Conservation (phyloP, 306 rosid species). For the Citrullus amarus region DNA sequence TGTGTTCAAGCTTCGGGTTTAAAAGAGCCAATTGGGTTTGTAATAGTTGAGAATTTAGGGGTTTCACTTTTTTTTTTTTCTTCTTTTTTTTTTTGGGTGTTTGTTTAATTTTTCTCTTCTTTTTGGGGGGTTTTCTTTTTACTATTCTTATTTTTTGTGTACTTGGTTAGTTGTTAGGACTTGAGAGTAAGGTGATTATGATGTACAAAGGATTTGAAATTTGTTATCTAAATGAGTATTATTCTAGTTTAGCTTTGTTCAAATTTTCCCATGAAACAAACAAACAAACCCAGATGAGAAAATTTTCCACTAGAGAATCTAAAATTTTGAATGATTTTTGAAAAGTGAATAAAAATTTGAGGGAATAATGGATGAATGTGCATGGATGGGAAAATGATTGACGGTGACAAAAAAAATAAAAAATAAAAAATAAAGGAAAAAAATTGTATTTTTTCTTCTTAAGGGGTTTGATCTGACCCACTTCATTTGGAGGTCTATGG, state of each 20-base stretch:
- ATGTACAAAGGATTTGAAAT: slow-evolving; percentile 49
- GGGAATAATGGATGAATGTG: slow-evolving; percentile 11
- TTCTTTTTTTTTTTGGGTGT: not conserved
- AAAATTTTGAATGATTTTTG: not conserved
- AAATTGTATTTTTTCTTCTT: not conserved
- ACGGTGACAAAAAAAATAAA: not conserved
- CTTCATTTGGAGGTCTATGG: slow-evolving; percentile 25
- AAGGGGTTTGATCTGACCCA: slow-evolving; percentile 13
- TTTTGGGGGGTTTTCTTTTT: not conserved
- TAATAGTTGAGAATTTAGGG: slow-evolving; percentile 22
- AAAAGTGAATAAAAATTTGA: not conserved
- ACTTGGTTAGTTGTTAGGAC: not conserved
- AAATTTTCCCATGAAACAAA: not conserved
- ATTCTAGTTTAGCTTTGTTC: slow-evolving; percentile 19
- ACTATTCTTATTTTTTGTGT: not conserved
- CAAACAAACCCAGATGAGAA: not conserved
- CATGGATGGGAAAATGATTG: slow-evolving; percentile 19
- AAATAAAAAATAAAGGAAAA: not conserved
- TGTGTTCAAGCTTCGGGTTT: slow-evolving; percentile 55
- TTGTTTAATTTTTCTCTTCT: slow-evolving; percentile 20
- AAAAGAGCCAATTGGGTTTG: slow-evolving; percentile 35
- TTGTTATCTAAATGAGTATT: slow-evolving; percentile 29
- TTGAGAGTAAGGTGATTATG: slow-evolving; percentile 4
- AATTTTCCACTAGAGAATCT: not conserved
- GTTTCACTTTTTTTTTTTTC: slow-evolving; percentile 18